phyloP scores from a whole-genome alignment of 768 basidiomycete species.

The Termitomyces sp. region DNA sequence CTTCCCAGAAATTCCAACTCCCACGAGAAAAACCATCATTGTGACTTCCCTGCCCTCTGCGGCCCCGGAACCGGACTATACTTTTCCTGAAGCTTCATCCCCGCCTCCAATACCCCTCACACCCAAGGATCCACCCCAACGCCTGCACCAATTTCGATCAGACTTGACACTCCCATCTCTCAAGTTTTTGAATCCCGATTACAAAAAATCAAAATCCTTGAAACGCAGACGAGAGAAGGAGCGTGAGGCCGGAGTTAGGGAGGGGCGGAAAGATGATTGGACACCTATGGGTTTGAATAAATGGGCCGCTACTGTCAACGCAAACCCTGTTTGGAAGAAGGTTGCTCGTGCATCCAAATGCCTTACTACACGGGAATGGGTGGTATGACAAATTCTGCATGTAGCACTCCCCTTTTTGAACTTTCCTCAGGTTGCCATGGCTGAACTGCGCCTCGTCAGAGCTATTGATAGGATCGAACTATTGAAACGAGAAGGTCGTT shows the following conservation, averaged over 20 bases:
- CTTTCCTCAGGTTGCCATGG: conserved; percentile 58
- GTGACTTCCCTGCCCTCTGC: conserved; percentile 4
- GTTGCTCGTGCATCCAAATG: conserved; percentile 72
- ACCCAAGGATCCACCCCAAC: conserved; percentile 16
- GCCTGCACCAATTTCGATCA: conserved; percentile 35
- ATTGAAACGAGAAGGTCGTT: conserved; percentile 72
- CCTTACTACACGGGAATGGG: conserved; percentile 76
- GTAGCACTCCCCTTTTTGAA: neutral
- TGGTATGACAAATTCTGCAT: conserved; percentile 41
- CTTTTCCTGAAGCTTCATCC: conserved; percentile 3
- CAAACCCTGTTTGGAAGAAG: conserved; percentile 72
- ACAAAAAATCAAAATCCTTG: conserved; percentile 28
- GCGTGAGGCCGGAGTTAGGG: conserved; percentile 28
- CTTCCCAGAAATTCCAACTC: neutral
- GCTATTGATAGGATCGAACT: conserved; percentile 81
- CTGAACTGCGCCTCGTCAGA: conserved; percentile 71
- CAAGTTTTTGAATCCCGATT: conserved; percentile 49
- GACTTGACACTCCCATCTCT: conserved; percentile 51
- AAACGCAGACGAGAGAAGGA: conserved; percentile 42
- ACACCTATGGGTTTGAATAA: conserved; percentile 56
- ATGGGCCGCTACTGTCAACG: conserved; percentile 71
- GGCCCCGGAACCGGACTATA: conserved; percentile 4
- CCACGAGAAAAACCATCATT: conserved; percentile 5
- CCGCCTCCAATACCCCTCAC: conserved; percentile 6
- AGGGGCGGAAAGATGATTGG: conserved; percentile 48